Evolutionary conservation across 257 asterid species (phyloP).

Genomic region (Solanum neorickii): DNA sequence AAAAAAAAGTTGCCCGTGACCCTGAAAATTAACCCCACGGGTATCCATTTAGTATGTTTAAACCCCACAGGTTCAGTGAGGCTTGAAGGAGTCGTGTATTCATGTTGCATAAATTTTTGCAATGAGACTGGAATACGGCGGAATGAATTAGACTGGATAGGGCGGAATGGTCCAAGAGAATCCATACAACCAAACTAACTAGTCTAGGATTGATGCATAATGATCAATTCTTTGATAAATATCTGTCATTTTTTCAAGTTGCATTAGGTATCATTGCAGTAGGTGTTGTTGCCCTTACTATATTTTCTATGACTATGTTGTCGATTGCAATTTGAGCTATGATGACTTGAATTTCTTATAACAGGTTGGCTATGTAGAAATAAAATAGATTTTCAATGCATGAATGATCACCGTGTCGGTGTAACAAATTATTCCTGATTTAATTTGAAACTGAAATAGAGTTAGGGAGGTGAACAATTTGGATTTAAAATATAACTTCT

Average conservation of each 20-base stretch:
- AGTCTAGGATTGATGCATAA: background rate
- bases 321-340: background rate
- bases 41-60: background rate
- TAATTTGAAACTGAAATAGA: background rate
- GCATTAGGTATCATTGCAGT: background rate
- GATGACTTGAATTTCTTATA: background rate
- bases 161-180: background rate
- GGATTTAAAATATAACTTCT: background rate
- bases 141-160: background rate
- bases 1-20: background rate
- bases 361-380: background rate
- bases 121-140: background rate
- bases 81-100: background rate
- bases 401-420: background rate
- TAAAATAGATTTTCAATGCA: background rate
- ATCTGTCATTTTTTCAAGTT: background rate
- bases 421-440: background rate
- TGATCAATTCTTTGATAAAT: background rate
- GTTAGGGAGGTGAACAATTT: background rate
- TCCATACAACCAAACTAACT: background rate
- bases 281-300: background rate
- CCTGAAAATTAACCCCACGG: background rate
- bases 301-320: background rate
- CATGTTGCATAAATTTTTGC: background rate
- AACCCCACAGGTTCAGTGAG: background rate